Percentiles rank a stretch among this genome's conserved stretches.
Conservation (phyloP, 352 stramenopile genomes). For the Aphanomyces astaci region DNA sequence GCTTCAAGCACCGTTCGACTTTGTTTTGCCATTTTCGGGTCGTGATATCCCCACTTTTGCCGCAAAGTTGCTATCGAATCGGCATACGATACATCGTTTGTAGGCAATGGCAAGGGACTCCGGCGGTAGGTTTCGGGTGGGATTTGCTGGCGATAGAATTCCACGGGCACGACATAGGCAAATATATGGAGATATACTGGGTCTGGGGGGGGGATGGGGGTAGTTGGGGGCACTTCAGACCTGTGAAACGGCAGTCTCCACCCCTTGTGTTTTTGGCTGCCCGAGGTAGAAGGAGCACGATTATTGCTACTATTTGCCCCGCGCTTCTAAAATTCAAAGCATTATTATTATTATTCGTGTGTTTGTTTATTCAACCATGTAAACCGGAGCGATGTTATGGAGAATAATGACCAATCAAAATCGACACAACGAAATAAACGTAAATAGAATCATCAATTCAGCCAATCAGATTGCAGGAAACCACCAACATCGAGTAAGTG, state of each 20-base stretch:
- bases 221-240: too few relatives aligned
- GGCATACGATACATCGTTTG: conserved; percentile 29
- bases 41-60: neutral
- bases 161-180: conserved; percentile 6
- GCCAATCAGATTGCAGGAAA: too few relatives aligned
- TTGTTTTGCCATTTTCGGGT: conserved; percentile 31
- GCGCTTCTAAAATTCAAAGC: too few relatives aligned
- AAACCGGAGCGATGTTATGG: neutral
- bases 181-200: conserved; percentile 15
- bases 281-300: too few relatives aligned
- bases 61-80: conserved; percentile 2
- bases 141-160: conserved; percentile 8
- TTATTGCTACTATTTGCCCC: too few relatives aligned
- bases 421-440: too few relatives aligned
- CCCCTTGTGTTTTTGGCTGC: too few relatives aligned
- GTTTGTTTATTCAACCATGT: too few relatives aligned
- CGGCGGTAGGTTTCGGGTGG: neutral
- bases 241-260: too few relatives aligned
- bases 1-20: conserved; percentile 26
- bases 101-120: neutral
- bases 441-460: too few relatives aligned
- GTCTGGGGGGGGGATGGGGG: neutral
- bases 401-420: neutral
- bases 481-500: too few relatives aligned
- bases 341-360: too few relatives aligned